These are phyloP conservation scores for Agarophyton chilense DNA, from an alignment of 23 red algal genomes.

Conservation along the genomic window DNA sequence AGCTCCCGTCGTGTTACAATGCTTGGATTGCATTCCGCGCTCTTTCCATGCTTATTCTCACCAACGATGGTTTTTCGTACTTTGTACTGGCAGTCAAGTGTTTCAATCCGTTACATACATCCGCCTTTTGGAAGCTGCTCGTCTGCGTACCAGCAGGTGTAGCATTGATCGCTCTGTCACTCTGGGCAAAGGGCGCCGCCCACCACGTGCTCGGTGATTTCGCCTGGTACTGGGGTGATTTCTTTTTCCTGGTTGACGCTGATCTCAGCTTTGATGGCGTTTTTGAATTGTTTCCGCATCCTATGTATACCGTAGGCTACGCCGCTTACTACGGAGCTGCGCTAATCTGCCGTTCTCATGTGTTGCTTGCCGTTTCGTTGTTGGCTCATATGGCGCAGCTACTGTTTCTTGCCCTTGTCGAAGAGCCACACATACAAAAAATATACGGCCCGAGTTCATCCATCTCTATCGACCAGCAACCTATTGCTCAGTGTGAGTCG, in stretches of 20 bases:
- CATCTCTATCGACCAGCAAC: not conserved
- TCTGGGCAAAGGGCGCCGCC: slow-evolving; percentile 85
- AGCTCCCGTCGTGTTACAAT: slow-evolving; percentile 73
- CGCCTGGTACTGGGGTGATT: slow-evolving; percentile 99
- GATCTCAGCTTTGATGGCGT: slow-evolving; percentile 95
- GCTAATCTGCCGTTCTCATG: slow-evolving; percentile 80
- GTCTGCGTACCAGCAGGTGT: slow-evolving; percentile 52
- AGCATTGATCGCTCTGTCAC: slow-evolving; percentile 68
- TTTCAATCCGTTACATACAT: slow-evolving; percentile 54
- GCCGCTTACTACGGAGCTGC: slow-evolving; percentile 90
- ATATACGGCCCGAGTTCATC: slow-evolving; percentile 61
- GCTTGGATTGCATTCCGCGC: slow-evolving; percentile 91
- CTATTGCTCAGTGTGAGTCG: not conserved
- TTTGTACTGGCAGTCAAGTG: slow-evolving; percentile 68
- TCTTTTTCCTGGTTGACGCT: slow-evolving; percentile 91
- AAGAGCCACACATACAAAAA: slow-evolving; percentile 96
- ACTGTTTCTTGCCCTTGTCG: slow-evolving; percentile 84
- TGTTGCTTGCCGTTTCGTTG: slow-evolving; percentile 77
- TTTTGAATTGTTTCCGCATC: slow-evolving; percentile 96
- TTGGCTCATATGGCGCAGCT: slow-evolving; percentile 88
- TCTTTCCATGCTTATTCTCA: slow-evolving; percentile 85
- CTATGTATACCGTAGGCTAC: slow-evolving; percentile 99
- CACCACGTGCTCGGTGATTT: slow-evolving; percentile 94
- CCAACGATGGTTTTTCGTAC: slow-evolving; percentile 96
- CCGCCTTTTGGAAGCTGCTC: slow-evolving; percentile 6